Base-by-base conservation (phyloP, 352 stramenopile species). In the Aphanomyces euteiches region DNA sequence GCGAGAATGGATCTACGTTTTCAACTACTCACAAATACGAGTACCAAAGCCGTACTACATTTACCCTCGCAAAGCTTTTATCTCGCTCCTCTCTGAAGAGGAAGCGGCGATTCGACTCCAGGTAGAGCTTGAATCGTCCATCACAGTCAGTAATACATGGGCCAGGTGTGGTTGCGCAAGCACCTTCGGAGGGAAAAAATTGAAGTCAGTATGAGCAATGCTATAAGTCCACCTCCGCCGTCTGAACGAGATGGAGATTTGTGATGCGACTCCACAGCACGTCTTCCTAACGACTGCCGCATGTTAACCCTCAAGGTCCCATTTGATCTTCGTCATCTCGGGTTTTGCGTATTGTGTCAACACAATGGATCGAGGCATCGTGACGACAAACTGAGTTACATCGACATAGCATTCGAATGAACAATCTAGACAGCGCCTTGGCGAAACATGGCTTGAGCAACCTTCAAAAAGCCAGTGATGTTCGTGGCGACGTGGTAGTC, bases 391-490 rank as follows among this genome's bases (percentile, higher is more conserved):
- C 28, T 2, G 28, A 28, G 28, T 28, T 28, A 28, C 28, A 60
- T 21, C 15, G 39, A 15, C 28, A 19, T 12, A 50, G 36, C 15
- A 19, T 70, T 60, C 34, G 66, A 37, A 19, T 65, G 41, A 21
- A 39, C 53, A 21, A 48, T 39, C 86, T 96, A 99, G 58, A 99
- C 95, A 19, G 94, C 93, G 57, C 97, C 97, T 83, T 99, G 96
- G 72, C 85, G 80, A 76, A 98, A 92, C 96, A 99, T 99, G 73
- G 92, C 92, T 74, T 98, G 91, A 7, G 96, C 97, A 47, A 99
- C 95, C 56, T 92, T 92, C 69, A 98, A 88, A 76, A 99, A 99
- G 77, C 95, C 96, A 45, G 89, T 86, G 81, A 99, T 99, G 79
- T 97, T 98, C 36, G 92, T 85, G 60, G 96, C 97, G n/a, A 82